Evolutionary conservation across 371 early-diverging fungal genomes (phyloP), one percentile per base, ranked within the genome.

Genomic region (Apophysomyces trapeziformis): DNA sequence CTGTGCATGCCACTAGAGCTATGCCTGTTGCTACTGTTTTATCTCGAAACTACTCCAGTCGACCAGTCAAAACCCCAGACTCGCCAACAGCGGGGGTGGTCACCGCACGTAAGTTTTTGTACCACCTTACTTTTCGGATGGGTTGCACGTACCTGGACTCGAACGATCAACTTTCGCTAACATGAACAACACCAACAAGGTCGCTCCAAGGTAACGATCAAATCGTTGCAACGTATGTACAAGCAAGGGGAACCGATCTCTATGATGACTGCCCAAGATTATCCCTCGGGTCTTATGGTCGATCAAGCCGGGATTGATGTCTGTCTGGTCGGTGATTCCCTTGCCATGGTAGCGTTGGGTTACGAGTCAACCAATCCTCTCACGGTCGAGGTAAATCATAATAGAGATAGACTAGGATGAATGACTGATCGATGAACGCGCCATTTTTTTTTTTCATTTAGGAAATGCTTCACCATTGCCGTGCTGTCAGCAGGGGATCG

Each of bases 291-390:
- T 6, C 74, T 92, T 14, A 87, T 94, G 32, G 90, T 87, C 56
- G 96, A 97, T 63, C 86, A 88, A 45, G 81, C 92, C 5, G 92
- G 90, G 0, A 86, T 94, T 64, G 99, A 99, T 70, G 82, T 93
- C 71, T 85, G 87, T 58, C 87, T 99, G 8, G 96, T 99, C 1
- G 99, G 99, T 14, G 99, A 97, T 76, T 95, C 95, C 1, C 77
- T 97, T 61, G 98, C 95, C 12, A 99, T 97, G 98, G 97, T 97
- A 0, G 90, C 94, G 0, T 79, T 99, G 44, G 98, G 98, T 6
- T 90, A 92, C 74, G 87, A 92, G 44, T 88, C 88, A 13, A 97
- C 98, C 13, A 90, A 90, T 56, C 85, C 87, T 58, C 78, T 96
- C n/a, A 94, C 97, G 0, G 79, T 97, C 38, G 95, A 96, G 61